A percentile compares a stretch with the other conserved stretches of the same genome.
These are phyloP conservation scores for Talaromyces sp. DNA, from an alignment of 2,329 filamentous ascomycete species.

Conservation along the genomic window DNA sequence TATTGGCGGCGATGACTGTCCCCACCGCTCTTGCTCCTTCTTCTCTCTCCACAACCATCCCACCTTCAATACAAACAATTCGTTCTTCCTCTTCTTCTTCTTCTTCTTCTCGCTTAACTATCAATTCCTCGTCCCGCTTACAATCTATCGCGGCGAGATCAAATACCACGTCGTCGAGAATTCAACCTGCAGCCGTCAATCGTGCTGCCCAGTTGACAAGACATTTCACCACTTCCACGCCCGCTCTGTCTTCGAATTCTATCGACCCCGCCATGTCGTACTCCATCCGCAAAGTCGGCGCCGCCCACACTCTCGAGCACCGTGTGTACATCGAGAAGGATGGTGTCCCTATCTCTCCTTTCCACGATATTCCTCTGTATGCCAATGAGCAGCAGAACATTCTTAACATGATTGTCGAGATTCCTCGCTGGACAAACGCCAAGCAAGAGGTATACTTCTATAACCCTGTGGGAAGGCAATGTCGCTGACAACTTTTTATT, in stretches of 20 bases:
- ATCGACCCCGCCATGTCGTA: slow-evolving; percentile 48
- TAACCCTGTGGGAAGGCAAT: neutral
- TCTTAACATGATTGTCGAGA: slow-evolving; percentile 99
- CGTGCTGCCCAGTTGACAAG: slow-evolving; percentile 44
- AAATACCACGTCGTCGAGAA: neutral
- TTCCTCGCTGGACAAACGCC: slow-evolving; percentile 98
- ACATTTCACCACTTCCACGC: slow-evolving; percentile 42
- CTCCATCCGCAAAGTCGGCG: slow-evolving; percentile 77
- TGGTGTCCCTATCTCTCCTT: slow-evolving; percentile 87
- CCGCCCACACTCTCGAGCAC: slow-evolving; percentile 91
- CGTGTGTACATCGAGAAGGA: slow-evolving; percentile 97
- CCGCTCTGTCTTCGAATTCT: slow-evolving; percentile 23
- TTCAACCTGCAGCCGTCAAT: slow-evolving; percentile 20
- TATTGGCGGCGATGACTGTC: slow-evolving; percentile 17
- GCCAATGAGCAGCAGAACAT: slow-evolving; percentile 94
- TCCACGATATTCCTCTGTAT: slow-evolving; percentile 97
- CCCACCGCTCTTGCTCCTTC: slow-evolving; percentile 26
- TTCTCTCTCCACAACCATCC: slow-evolving; percentile 2
- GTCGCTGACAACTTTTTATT: neutral
- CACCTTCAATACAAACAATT: slow-evolving; percentile 1
- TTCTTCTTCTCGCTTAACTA: neutral
- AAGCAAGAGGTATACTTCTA: slow-evolving; percentile 80
- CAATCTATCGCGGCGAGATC: slow-evolving; percentile 7
- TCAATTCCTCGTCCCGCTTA: slow-evolving; percentile 16
- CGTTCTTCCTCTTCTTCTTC: neutral